These are phyloP conservation scores for Erodium chrysanthum DNA, from an alignment of 441 rosid species.

Conservation along the genomic window DNA sequence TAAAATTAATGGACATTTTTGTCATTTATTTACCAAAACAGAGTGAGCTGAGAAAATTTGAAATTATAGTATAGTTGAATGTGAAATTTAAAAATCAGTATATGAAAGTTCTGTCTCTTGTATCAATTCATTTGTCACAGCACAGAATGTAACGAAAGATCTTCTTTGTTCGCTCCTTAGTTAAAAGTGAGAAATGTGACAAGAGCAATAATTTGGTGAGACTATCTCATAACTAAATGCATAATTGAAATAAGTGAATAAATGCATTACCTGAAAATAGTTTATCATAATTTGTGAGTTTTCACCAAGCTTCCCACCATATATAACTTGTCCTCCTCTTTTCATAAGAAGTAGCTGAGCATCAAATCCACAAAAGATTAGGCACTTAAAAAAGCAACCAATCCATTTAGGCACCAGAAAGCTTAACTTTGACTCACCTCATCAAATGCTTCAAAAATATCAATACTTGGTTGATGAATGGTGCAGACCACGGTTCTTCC, in stretches of 20 bases:
- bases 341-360: slow-evolving; percentile 85
- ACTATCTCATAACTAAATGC: background rate
- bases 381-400: background rate
- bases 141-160: too few relatives aligned
- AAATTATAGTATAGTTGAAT: too few relatives aligned
- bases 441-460: slow-evolving; percentile 87
- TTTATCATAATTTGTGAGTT: slow-evolving; percentile 57
- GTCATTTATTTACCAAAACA: too few relatives aligned
- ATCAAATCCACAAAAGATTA: slow-evolving; percentile 12
- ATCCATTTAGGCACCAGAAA: slow-evolving; percentile 15
- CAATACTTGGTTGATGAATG: slow-evolving; percentile 91
- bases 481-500: slow-evolving; percentile 95
- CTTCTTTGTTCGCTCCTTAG: too few relatives aligned
- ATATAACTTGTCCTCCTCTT: slow-evolving; percentile 86
- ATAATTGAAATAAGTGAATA: background rate
- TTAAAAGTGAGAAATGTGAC: too few relatives aligned
- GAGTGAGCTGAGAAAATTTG: too few relatives aligned
- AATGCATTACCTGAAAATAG: slow-evolving; percentile 65
- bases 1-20: too few relatives aligned
- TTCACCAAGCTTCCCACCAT: slow-evolving; percentile 73
- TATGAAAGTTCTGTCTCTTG: too few relatives aligned
- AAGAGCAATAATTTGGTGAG: too few relatives aligned
- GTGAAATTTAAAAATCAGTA: too few relatives aligned
- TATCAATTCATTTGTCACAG: too few relatives aligned
- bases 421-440: slow-evolving; percentile 41